Evolutionary conservation across 306 rosid species (phyloP).

Genomic region (Astragalus glycyphyllos): DNA sequence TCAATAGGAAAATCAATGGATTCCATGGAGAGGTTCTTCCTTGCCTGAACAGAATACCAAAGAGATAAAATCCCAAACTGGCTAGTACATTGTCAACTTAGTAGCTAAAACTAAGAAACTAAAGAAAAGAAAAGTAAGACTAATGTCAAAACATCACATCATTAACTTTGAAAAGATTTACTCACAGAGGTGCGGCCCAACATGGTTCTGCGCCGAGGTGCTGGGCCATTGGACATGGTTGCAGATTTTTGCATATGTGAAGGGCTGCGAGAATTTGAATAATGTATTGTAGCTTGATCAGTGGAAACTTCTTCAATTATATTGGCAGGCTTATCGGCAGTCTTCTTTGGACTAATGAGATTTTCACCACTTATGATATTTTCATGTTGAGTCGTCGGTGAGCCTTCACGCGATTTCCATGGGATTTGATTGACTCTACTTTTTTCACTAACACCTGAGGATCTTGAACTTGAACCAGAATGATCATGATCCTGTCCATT

Average conservation of each 20-base stretch:
- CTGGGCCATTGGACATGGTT: slow-evolving; percentile 57
- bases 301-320: slow-evolving; percentile 42
- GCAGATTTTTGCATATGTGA: slow-evolving; percentile 56
- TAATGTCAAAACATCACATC: slow-evolving; percentile 20
- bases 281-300: slow-evolving; percentile 42
- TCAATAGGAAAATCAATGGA: slow-evolving; percentile 62
- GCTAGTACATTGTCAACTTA: slow-evolving; percentile 27
- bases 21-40: slow-evolving; percentile 94
- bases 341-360: slow-evolving; percentile 40
- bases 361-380: slow-evolving; percentile 45
- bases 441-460: slow-evolving; percentile 51
- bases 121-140: slow-evolving; percentile 18
- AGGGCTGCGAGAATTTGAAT: slow-evolving; percentile 46
- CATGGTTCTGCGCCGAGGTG: slow-evolving; percentile 47
- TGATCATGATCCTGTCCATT: slow-evolving; percentile 64
- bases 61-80: slow-evolving; percentile 23
- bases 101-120: slow-evolving; percentile 22
- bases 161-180: slow-evolving; percentile 42
- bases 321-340: slow-evolving; percentile 47
- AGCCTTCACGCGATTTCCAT: slow-evolving; percentile 47
- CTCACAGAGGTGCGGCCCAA: slow-evolving; percentile 88
- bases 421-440: slow-evolving; percentile 41
- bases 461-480: slow-evolving; percentile 52
- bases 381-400: slow-evolving; percentile 47
- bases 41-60: slow-evolving; percentile 65